Evolutionary conservation across 1,139 yeast species (phyloP).

Genomic region (Candida sojae): DNA sequence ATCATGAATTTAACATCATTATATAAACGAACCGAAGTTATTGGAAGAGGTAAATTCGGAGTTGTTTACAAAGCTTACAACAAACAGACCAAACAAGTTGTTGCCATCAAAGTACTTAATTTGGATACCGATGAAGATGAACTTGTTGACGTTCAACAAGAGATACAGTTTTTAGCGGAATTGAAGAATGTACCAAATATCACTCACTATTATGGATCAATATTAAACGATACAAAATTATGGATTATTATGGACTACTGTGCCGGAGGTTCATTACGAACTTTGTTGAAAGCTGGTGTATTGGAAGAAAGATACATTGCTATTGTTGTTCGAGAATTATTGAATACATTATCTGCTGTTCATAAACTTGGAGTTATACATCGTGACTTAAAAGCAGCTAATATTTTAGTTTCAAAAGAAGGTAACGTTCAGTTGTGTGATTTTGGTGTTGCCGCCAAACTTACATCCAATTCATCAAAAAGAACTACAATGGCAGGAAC

Average conservation of each 20-base stretch:
- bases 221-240: slow-evolving; percentile 79
- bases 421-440: slow-evolving; percentile 93
- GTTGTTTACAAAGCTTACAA: slow-evolving; percentile 86
- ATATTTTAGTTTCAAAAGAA: slow-evolving; percentile 82
- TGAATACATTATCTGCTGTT: slow-evolving; percentile 76
- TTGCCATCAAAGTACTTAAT: slow-evolving; percentile 91
- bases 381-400: slow-evolving; percentile 95
- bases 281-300: slow-evolving; percentile 83
- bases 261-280: slow-evolving; percentile 93
- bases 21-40: slow-evolving; percentile 82
- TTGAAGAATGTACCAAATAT: slow-evolving; percentile 86
- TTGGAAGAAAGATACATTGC: slow-evolving; percentile 84
- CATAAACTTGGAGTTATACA: slow-evolving; percentile 92
- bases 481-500: slow-evolving; percentile 98
- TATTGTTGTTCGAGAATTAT: slow-evolving; percentile 77
- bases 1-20: slow-evolving; percentile 19
- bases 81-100: slow-evolving; percentile 67
- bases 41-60: slow-evolving; percentile 97
- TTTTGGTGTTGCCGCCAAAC: slow-evolving; percentile 96
- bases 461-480: slow-evolving; percentile 73
- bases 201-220: slow-evolving; percentile 89
- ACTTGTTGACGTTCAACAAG: slow-evolving; percentile 92
- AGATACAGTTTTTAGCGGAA: slow-evolving; percentile 82
- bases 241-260: slow-evolving; percentile 99
- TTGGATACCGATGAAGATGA: slow-evolving; percentile 94